phyloP scores from a whole-genome alignment of 75 land plant genomes.

The Cupressus sempervirens region DNA sequence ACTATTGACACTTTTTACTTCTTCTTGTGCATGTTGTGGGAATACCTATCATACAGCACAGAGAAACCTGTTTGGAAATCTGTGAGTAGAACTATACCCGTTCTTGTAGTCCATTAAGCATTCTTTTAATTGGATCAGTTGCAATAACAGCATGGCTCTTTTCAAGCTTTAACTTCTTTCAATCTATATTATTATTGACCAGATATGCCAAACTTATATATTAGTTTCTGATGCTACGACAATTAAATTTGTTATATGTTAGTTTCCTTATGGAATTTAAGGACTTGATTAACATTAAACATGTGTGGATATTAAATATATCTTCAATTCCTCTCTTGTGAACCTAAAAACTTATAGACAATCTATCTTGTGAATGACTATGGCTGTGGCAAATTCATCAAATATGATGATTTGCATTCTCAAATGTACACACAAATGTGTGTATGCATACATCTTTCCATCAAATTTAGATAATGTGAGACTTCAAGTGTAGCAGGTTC shows the following conservation, averaged over 20 bases:
- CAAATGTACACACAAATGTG: not conserved
- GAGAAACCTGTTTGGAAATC: slow-evolving; percentile 85
- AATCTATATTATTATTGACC: not conserved
- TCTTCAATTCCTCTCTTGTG: not conserved
- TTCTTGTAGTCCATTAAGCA: not conserved
- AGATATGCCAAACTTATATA: not conserved
- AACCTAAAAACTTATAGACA: not conserved
- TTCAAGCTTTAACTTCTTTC: not conserved
- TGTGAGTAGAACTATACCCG: slow-evolving; percentile 43
- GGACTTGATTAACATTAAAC: not conserved
- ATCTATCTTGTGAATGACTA: not conserved
- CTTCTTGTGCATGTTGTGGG: slow-evolving; percentile 3
- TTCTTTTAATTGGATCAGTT: not conserved
- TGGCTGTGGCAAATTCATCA: not conserved
- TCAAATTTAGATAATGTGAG: not conserved
- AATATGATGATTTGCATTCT: not conserved
- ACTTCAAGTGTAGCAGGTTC: not conserved
- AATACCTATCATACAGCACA: slow-evolving; percentile 54
- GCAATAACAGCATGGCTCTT: not conserved
- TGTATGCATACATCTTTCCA: not conserved
- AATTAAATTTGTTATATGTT: not conserved
- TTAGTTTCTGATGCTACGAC: not conserved
- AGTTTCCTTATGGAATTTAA: not conserved
- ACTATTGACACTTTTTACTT: not conserved
- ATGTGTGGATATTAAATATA: not conserved